These are phyloP conservation scores for Spathaspora sp. DNA, from an alignment of 805 yeast species.

Conservation along the genomic window DNA sequence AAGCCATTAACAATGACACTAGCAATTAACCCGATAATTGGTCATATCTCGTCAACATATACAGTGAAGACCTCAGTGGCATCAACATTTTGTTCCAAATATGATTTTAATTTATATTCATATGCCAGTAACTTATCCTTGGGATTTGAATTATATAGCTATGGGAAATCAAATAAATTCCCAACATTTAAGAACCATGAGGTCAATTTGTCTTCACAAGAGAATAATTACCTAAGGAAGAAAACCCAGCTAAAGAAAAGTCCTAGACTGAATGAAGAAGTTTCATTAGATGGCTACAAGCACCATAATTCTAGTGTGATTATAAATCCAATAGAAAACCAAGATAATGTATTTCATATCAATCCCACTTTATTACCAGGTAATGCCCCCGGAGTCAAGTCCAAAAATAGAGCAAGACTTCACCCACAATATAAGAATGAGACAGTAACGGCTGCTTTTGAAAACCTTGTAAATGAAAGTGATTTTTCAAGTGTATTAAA, in stretches of 20 bases:
- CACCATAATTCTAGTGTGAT: conserved; percentile 6
- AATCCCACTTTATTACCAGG: conserved; percentile 20
- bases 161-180: conserved; percentile 16
- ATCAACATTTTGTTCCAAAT: conserved; percentile 76
- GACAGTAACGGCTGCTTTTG: conserved; percentile 50
- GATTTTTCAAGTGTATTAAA: conserved; percentile 71
- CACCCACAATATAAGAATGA: conserved; percentile 21
- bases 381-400: background rate
- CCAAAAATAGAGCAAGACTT: background rate
- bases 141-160: conserved; percentile 82
- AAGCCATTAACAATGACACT: conserved; percentile 87
- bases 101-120: conserved; percentile 87
- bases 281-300: background rate
- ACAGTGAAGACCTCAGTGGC: conserved; percentile 74
- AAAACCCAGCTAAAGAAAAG: background rate
- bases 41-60: conserved; percentile 84
- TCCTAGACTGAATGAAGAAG: background rate
- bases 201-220: conserved; percentile 2
- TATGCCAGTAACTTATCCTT: conserved; percentile 82
- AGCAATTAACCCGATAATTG: conserved; percentile 84
- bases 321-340: conserved; percentile 22
- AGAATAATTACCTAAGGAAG: conserved; percentile 1
- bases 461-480: conserved; percentile 46
- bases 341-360: conserved; percentile 23
- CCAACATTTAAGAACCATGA: conserved; percentile 5